Conservation (phyloP, 257 asterid genomes). For the Parsonsia alboflavescens region DNA sequence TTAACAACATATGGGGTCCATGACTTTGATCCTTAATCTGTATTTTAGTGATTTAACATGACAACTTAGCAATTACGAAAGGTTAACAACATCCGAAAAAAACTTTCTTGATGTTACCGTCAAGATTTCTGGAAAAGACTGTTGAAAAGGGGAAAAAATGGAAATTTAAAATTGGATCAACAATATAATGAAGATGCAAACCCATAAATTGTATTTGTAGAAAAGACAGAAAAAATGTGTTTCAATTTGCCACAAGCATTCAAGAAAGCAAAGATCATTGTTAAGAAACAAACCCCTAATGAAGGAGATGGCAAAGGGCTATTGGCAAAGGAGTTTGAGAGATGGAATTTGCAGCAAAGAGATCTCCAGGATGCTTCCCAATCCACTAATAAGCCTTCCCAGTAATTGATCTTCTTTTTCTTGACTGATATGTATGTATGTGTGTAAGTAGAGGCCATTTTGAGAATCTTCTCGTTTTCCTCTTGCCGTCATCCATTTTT, state of each 20-base stretch:
- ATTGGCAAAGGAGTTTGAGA: constrained; percentile 44
- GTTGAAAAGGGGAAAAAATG: not conserved
- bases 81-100: not conserved
- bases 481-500: not conserved
- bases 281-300: constrained; percentile 23
- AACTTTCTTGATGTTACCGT: constrained; percentile 8
- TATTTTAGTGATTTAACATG: not conserved
- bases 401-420: not conserved
- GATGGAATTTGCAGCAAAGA: constrained; percentile 35
- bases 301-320: constrained; percentile 38
- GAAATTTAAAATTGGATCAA: not conserved
- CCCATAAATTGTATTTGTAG: constrained; percentile 1
- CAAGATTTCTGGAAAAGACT: not conserved
- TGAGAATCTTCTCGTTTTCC: not conserved
- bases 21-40: not conserved
- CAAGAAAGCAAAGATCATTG: constrained; percentile 34
- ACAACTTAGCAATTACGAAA: not conserved
- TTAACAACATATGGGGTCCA: not conserved
- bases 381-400: not conserved
- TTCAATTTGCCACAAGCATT: constrained; percentile 33
- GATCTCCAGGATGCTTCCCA: constrained; percentile 2
- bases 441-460: not conserved
- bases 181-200: not conserved
- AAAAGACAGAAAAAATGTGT: constrained; percentile 28
- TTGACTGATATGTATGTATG: not conserved